phyloP scores from a whole-genome alignment of 1,284 basidiomycete genomes.

The Ustilago nuda region DNA sequence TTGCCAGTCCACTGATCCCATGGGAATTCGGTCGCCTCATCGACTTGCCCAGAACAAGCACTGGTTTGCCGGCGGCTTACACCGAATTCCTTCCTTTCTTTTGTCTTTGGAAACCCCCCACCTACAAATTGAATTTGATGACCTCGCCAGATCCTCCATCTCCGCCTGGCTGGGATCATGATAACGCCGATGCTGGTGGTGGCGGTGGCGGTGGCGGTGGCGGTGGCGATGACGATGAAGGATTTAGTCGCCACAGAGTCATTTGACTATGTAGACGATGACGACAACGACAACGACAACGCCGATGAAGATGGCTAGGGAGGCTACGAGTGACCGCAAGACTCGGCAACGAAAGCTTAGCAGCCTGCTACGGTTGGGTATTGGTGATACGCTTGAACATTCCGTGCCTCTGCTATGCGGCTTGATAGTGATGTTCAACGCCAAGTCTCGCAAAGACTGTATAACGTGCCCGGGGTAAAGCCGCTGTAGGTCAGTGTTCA shows the following conservation, averaged over 20 bases:
- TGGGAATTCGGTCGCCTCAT: not conserved
- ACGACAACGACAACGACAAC: not conserved
- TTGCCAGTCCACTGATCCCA: not conserved
- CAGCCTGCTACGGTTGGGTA: conserved; percentile 5
- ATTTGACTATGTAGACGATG: conserved; percentile 15
- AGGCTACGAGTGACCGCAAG: not conserved
- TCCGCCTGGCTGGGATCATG: conserved; percentile 29
- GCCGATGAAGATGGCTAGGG: conserved; percentile 1
- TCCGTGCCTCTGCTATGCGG: not conserved
- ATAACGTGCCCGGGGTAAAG: too few species aligned
- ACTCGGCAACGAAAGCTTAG: not conserved
- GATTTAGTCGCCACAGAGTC: not conserved
- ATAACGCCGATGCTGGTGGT: conserved; percentile 9
- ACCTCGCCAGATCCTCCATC: conserved; percentile 44
- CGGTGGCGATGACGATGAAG: conserved; percentile 13
- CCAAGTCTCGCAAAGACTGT: too few species aligned
- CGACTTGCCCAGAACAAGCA: not conserved
- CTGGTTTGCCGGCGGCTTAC: too few species aligned
- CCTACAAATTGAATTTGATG: conserved; percentile 37
- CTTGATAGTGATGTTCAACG: too few species aligned
- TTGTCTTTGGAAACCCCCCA: not conserved
- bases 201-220: not conserved
- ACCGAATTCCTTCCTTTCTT: not conserved
- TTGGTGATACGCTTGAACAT: conserved; percentile 14
- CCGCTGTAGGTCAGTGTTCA: too few species aligned